phyloP scores from a whole-genome alignment of 208 protist species.

The Trypanosoma boissoni region DNA sequence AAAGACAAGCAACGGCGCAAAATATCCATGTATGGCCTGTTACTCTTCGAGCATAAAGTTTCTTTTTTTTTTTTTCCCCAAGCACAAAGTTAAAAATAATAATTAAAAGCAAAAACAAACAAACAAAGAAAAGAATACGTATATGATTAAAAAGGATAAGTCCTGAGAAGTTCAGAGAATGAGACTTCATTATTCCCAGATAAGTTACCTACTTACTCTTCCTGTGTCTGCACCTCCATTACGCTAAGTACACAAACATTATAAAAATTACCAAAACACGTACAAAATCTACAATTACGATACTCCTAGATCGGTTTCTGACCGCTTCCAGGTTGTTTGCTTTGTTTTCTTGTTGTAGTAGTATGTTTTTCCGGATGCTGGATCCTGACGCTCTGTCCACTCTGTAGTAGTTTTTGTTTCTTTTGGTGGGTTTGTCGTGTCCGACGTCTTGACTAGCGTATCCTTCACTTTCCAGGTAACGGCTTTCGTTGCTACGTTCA shows the following conservation, averaged over 20 bases:
- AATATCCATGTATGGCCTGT: background rate
- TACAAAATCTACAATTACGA: conserved; percentile 1
- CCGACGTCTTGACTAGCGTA: background rate
- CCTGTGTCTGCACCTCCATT: background rate
- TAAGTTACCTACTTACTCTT: background rate
- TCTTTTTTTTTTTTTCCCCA: too few species aligned
- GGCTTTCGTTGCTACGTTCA: conserved; percentile 32
- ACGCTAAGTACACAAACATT: background rate
- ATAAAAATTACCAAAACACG: background rate
- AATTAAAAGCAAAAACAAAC: conserved; percentile 6
- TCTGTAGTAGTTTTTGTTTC: conserved; percentile 5
- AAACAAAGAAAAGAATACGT: conserved; percentile 10
- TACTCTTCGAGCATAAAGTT: background rate
- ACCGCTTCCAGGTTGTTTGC: conserved; percentile 36
- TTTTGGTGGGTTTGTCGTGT: background rate
- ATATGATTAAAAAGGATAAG: too few species aligned
- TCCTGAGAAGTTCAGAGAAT: background rate
- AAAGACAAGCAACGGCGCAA: conserved; percentile 3
- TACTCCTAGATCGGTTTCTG: conserved; percentile 18
- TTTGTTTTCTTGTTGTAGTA: conserved; percentile 41
- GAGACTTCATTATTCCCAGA: background rate
- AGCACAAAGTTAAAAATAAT: background rate
- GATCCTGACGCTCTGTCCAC: conserved; percentile 36
- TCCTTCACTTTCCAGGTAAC: conserved; percentile 32
- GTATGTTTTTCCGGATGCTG: conserved; percentile 26